Evolutionary conservation across 2,329 filamentous ascomycete genomes (phyloP).

Genomic region (Fusarium sp.): DNA sequence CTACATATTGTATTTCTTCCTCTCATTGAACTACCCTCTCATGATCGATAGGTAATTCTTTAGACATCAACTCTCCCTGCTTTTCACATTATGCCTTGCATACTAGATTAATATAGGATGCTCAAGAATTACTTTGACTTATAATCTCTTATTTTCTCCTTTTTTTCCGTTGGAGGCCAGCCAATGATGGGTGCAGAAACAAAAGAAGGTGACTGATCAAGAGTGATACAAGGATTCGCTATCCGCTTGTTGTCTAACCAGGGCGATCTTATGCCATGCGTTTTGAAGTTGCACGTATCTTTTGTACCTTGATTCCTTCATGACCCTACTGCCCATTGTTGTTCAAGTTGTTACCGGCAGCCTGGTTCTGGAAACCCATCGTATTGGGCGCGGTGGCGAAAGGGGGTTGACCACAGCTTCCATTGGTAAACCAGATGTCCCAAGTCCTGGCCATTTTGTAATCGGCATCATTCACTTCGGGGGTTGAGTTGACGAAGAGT

Average conservation of each 20-base stretch:
- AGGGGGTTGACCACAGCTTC: neutral
- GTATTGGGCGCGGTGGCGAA: neutral
- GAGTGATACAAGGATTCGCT: neutral
- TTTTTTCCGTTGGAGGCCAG: neutral
- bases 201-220: neutral
- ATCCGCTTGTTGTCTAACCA: neutral
- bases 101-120: conserved; percentile 17
- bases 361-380: neutral
- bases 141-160: neutral
- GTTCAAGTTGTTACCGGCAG: neutral
- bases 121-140: conserved; percentile 11
- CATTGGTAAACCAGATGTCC: neutral
- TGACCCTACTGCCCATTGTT: neutral
- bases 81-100: conserved; percentile 18
- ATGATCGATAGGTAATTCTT: conserved; percentile 30
- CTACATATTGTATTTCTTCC: conserved; percentile 15
- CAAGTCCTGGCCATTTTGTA: neutral
- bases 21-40: neutral
- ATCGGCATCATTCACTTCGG: conserved; percentile 5
- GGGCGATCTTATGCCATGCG: neutral
- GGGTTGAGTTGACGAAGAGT: neutral
- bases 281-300: neutral
- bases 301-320: neutral
- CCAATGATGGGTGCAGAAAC: neutral
- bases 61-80: conserved; percentile 19